Percentiles rank a stretch among this genome's conserved stretches.
phyloP scores from a whole-genome alignment of 2,329 filamentous ascomycete genomes.

The Xylariaceae sp. region DNA sequence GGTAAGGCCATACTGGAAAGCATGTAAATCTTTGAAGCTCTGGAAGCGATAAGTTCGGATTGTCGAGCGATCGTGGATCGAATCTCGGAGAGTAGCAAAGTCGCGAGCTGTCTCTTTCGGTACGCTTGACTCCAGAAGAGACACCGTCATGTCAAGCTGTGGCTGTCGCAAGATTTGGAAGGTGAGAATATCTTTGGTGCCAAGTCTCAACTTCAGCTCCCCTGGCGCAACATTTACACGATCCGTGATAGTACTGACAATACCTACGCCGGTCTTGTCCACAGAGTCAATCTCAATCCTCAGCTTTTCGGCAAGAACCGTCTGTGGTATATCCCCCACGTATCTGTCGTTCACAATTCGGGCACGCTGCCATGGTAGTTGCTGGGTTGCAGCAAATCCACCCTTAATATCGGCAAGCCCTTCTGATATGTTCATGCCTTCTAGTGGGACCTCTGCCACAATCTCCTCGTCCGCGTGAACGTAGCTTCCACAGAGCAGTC shows the following conservation, averaged over 20 bases:
- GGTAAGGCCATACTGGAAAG: slow-evolving; percentile 72
- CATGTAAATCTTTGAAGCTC: slow-evolving; percentile 64
- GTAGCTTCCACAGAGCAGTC: slow-evolving; percentile 66
- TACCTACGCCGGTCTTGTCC: slow-evolving; percentile 37
- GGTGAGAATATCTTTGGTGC: slow-evolving; percentile 55
- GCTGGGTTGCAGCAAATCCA: slow-evolving; percentile 44
- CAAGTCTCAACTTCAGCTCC: slow-evolving; percentile 63
- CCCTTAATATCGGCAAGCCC: slow-evolving; percentile 45
- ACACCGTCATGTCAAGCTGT: slow-evolving; percentile 72
- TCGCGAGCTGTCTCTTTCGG: slow-evolving; percentile 57
- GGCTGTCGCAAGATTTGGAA: slow-evolving; percentile 64
- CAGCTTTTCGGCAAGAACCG: slow-evolving; percentile 70
- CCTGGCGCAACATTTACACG: slow-evolving; percentile 74
- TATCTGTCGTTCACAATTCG: slow-evolving; percentile 69
- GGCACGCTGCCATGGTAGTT: slow-evolving; percentile 59
- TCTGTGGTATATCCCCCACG: slow-evolving; percentile 56
- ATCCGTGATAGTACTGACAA: slow-evolving; percentile 67
- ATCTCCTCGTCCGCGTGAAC: slow-evolving; percentile 62
- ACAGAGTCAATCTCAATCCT: slow-evolving; percentile 70
- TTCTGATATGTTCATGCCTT: slow-evolving; percentile 57
- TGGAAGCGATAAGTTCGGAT: slow-evolving; percentile 67
- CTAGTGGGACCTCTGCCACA: slow-evolving; percentile 62
- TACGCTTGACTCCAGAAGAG: slow-evolving; percentile 63
- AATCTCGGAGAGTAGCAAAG: slow-evolving; percentile 55
- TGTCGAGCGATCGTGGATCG: slow-evolving; percentile 52